phyloP scores from a whole-genome alignment of 305 asterid genomes.

The Nicotiana rustica region DNA sequence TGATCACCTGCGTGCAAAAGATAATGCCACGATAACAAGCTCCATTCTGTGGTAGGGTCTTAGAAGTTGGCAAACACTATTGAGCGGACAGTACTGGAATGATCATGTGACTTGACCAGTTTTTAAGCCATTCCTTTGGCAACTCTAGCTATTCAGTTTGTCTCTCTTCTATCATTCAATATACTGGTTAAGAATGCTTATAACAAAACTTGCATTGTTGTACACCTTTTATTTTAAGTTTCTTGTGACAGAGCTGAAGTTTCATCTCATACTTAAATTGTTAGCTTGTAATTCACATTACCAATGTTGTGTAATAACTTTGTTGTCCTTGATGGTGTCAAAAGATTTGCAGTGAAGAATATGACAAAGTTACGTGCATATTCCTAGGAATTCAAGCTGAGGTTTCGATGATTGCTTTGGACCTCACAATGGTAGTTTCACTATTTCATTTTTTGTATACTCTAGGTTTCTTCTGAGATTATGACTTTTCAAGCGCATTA shows the following conservation, averaged over 20 bases:
- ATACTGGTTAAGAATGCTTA: slow-evolving; percentile 6
- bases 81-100: slow-evolving; percentile 1
- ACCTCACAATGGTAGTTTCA: slow-evolving; percentile 83
- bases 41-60: not conserved
- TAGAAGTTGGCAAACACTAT: not conserved
- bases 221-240: slow-evolving; percentile 11
- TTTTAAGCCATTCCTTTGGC: slow-evolving; percentile 7
- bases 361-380: slow-evolving; percentile 74
- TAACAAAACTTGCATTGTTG: not conserved
- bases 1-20: not conserved
- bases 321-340: slow-evolving; percentile 42
- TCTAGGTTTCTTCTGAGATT: not conserved
- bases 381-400: slow-evolving; percentile 88
- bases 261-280: slow-evolving; percentile 9
- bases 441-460: slow-evolving; percentile 30
- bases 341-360: slow-evolving; percentile 92
- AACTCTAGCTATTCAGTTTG: slow-evolving; percentile 23
- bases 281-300: slow-evolving; percentile 14
- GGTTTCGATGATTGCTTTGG: slow-evolving; percentile 79
- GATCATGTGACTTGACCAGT: not conserved
- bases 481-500: not conserved
- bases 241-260: slow-evolving; percentile 19
- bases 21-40: not conserved
- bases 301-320: slow-evolving; percentile 40
- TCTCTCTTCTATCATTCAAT: not conserved